These are phyloP conservation scores for Penicillium malachiteum DNA, from an alignment of 495 filamentous ascomycete genomes.

Conservation along the genomic window DNA sequence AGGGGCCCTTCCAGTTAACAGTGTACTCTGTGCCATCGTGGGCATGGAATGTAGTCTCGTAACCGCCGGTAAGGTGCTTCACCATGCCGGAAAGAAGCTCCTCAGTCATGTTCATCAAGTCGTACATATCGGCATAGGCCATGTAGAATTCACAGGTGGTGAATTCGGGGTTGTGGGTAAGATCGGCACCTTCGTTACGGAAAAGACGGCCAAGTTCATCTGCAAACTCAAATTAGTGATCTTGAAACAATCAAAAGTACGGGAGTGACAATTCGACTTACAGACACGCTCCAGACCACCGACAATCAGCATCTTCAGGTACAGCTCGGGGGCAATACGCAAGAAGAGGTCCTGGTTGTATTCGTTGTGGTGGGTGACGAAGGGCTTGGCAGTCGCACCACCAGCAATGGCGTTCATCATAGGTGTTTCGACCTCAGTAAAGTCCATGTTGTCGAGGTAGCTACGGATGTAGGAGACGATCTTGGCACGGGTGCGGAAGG, in stretches of 20 bases:
- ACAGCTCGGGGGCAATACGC: conserved; percentile 91
- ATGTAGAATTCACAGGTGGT: conserved; percentile 97
- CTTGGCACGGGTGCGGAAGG: conserved; percentile 79
- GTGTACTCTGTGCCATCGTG: conserved; percentile 80
- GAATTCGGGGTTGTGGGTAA: conserved; percentile 99
- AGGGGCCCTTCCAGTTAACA: conserved; percentile 94
- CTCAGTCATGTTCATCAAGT: conserved; percentile 91
- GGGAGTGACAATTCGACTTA: background rate
- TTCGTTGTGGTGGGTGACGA: conserved; percentile 93
- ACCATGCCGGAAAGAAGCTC: conserved; percentile 92
- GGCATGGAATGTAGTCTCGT: conserved; percentile 78
- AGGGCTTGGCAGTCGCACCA: conserved; percentile 94
- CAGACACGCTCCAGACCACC: conserved; percentile 87
- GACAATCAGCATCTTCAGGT: conserved; percentile 93
- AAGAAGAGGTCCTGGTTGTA: conserved; percentile 90
- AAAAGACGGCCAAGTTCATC: conserved; percentile 88
- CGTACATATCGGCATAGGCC: conserved; percentile 91
- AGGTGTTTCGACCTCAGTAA: conserved; percentile 94
- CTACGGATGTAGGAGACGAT: conserved; percentile 81
- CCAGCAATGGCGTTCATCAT: conserved; percentile 97
- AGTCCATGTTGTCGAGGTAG: conserved; percentile 82
- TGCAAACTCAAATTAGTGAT: background rate
- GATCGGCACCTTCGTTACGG: conserved; percentile 92
- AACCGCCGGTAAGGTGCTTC: conserved; percentile 81
- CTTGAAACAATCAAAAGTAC: background rate